Evolutionary conservation across 164 flowering plant genomes (phyloP), one percentile per base, ranked within the genome.

Genomic region (Chloranthus sessilifolius): DNA sequence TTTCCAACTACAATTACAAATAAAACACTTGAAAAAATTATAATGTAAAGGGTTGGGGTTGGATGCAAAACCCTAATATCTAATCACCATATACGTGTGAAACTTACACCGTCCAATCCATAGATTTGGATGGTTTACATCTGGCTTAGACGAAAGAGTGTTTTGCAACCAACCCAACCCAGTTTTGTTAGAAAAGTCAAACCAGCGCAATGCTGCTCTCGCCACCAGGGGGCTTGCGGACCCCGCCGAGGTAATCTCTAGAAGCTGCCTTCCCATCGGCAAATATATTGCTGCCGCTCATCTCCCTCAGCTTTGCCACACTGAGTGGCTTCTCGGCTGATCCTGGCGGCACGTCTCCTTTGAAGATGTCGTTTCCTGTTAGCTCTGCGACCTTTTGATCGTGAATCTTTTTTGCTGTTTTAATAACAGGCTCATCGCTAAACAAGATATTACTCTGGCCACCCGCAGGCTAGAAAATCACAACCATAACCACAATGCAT

Each of bases 211-310:
- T 86, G 83, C 89, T 92, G 88, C 99, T 92, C 54, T 82, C 94
- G 0, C 99, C 99, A 47, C 97, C 99, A 4, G 99, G 99, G 24
- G 99, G 99, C 64, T 92, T 78, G 67, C 99, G 97, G 21, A 86
- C 91, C 3, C 97, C 97, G 6, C 97, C 95, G 7, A 84, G 53
- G 77, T 79, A 78, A 50, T 84, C 97, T 35, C 91, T 61, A 29
- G 88, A 63, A 38, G 77, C 74, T 15, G 59, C 81, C 62, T 83
- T 86, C 20, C 85, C 95, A 69, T 92, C 99, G 9, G 97, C 82
- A 68, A 88, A 92, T 24, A 92, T 92, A 65, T 92, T 58, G 35
- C 67, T 86, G 50, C 99, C 99, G 38, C 81, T 88, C 70, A 88
- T 88, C 67, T 92, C 99, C 41, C 75, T 72, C 60, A 85, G 70